phyloP scores from a whole-genome alignment of 495 filamentous ascomycete species.

The Penicillium tannophilum region DNA sequence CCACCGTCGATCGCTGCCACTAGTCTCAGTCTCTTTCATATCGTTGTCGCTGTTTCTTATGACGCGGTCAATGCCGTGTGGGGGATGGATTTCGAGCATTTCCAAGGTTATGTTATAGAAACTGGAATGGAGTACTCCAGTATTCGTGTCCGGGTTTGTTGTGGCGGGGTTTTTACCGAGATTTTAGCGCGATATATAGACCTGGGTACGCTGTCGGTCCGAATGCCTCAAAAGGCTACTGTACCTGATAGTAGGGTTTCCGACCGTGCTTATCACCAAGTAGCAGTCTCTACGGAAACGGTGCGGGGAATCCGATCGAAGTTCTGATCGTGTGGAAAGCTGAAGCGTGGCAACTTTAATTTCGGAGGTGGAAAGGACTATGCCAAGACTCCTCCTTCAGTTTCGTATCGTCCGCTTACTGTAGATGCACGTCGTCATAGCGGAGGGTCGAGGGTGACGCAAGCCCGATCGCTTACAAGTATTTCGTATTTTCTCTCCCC shows the following conservation, averaged over 20 bases:
- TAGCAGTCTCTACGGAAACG: constrained; percentile 6
- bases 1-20: constrained; percentile 4
- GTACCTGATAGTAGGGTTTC: too few relatives aligned
- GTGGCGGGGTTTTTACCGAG: too few relatives aligned
- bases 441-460: constrained; percentile 18
- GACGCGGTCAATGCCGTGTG: constrained; percentile 6
- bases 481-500: background rate
- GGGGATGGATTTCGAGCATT: background rate
- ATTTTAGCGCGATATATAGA: too few relatives aligned
- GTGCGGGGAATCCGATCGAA: constrained; percentile 26
- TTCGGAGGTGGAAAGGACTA: constrained; percentile 4
- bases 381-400: background rate
- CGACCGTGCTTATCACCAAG: background rate
- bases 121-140: too few relatives aligned
- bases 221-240: too few relatives aligned
- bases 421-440: constrained; percentile 23
- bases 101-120: too few relatives aligned
- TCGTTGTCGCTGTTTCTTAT: background rate
- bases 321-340: constrained; percentile 5
- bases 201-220: too few relatives aligned
- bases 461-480: constrained; percentile 31
- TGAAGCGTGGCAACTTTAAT: constrained; percentile 26
- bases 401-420: constrained; percentile 13
- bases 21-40: background rate
- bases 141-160: too few relatives aligned